These are phyloP conservation scores for Fusarium sambucinum DNA, from an alignment of 2,329 filamentous ascomycete species.

Conservation along the genomic window DNA sequence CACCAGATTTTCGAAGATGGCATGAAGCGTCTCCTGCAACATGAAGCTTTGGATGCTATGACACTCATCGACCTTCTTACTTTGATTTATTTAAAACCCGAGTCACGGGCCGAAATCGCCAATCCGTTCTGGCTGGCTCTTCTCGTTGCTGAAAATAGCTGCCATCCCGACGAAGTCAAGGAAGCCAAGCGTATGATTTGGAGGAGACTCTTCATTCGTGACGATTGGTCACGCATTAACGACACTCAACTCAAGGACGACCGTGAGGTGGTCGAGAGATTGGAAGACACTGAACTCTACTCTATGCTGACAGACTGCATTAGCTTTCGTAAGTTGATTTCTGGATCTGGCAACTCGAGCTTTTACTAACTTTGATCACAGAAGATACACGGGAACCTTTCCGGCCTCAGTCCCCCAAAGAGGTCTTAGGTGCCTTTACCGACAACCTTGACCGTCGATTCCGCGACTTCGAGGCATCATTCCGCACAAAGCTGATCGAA, in stretches of 20 bases:
- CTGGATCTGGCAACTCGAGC: neutral
- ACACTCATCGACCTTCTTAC: constrained; percentile 82
- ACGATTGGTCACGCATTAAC: constrained; percentile 86
- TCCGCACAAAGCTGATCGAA: constrained; percentile 74
- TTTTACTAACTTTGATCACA: constrained; percentile 50
- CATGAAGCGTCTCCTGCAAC: constrained; percentile 76
- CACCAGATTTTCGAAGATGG: constrained; percentile 77
- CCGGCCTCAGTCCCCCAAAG: constrained; percentile 63
- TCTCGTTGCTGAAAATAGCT: constrained; percentile 67
- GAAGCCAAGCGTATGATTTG: constrained; percentile 77
- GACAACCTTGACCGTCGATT: constrained; percentile 72
- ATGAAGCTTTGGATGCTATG: constrained; percentile 76
- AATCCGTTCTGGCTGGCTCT: constrained; percentile 82
- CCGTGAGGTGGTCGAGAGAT: constrained; percentile 69
- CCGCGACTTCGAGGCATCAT: constrained; percentile 69
- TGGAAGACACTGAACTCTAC: constrained; percentile 76
- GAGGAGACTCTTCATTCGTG: constrained; percentile 85
- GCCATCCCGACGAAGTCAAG: constrained; percentile 67
- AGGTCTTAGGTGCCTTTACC: constrained; percentile 70
- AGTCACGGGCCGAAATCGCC: constrained; percentile 65
- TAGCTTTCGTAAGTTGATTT: constrained; percentile 68
- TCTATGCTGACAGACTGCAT: constrained; percentile 74
- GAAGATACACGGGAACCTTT: constrained; percentile 59
- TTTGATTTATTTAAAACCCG: constrained; percentile 68
- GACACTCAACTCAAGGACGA: constrained; percentile 82